Conservation (phyloP, 371 early-diverging fungal genomes). For the Cokeromyces recurvatus region DNA sequence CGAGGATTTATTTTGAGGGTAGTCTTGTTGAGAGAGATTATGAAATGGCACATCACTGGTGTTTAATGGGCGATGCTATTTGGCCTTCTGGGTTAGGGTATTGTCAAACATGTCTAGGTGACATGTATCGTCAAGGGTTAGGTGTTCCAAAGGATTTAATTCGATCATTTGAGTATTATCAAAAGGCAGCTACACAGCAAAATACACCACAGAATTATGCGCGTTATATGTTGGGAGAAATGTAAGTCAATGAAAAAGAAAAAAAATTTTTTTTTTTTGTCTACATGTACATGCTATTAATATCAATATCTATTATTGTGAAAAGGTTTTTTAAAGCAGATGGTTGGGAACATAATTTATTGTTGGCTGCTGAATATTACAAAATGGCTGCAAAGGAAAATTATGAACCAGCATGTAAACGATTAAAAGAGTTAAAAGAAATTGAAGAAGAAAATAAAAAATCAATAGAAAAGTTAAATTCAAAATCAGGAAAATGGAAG, state of each 20-base stretch:
- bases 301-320: background rate
- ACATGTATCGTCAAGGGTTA: constrained; percentile 39
- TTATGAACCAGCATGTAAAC: constrained; percentile 30
- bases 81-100: constrained; percentile 49
- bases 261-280: background rate
- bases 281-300: background rate
- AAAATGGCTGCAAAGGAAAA: constrained; percentile 39
- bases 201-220: constrained; percentile 48
- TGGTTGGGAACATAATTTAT: constrained; percentile 37
- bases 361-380: constrained; percentile 40
- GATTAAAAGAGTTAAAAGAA: constrained; percentile 11
- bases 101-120: constrained; percentile 44
- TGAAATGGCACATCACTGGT: constrained; percentile 40
- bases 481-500: too few relatives aligned
- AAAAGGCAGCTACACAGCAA: constrained; percentile 46
- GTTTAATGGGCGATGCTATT: constrained; percentile 40
- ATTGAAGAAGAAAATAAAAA: constrained; percentile 12
- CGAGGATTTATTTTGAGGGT: constrained; percentile 37
- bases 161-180: constrained; percentile 42
- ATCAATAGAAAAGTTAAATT: too few relatives aligned
- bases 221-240: constrained; percentile 45
- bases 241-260: constrained; percentile 19
- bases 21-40: constrained; percentile 25
- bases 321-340: constrained; percentile 44
- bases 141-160: constrained; percentile 38